These are phyloP conservation scores for Citrus australasica DNA, from an alignment of 345 rosid genomes.

Conservation along the genomic window DNA sequence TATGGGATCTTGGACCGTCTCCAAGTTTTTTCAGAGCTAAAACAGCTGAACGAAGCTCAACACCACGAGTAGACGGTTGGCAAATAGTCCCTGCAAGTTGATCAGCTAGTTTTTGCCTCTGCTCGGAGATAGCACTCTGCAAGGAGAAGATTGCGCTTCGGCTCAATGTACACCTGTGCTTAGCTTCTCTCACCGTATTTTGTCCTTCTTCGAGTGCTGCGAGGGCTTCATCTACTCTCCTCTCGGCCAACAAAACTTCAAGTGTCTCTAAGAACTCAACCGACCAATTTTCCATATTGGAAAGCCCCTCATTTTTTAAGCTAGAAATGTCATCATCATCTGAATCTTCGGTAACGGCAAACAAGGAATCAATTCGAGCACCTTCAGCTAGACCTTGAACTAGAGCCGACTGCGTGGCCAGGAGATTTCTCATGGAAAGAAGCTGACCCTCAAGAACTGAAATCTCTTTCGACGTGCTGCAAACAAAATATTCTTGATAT, in stretches of 20 bases:
- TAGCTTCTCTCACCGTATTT: constrained; percentile 41
- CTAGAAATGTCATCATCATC: constrained; percentile 36
- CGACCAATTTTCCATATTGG: constrained; percentile 59
- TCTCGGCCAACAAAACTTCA: constrained; percentile 82
- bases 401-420: constrained; percentile 76
- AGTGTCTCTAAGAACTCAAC: constrained; percentile 58
- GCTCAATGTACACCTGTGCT: constrained; percentile 35
- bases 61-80: constrained; percentile 65
- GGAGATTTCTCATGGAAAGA: constrained; percentile 76
- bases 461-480: constrained; percentile 87
- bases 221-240: constrained; percentile 79
- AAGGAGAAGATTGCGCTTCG: constrained; percentile 34
- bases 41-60: constrained; percentile 68
- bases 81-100: constrained; percentile 62
- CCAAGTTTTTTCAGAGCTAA: constrained; percentile 74
- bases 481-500: neutral
- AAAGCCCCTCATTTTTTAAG: constrained; percentile 37
- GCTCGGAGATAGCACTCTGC: constrained; percentile 48
- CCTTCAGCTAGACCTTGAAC: constrained; percentile 78
- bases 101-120: constrained; percentile 67
- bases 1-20: constrained; percentile 77
- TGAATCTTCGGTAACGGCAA: constrained; percentile 46
- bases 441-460: constrained; percentile 86
- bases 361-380: constrained; percentile 49
- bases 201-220: constrained; percentile 73